These are phyloP conservation scores for Serendipita vermifera DNA, from an alignment of 768 basidiomycete genomes.

Conservation along the genomic window DNA sequence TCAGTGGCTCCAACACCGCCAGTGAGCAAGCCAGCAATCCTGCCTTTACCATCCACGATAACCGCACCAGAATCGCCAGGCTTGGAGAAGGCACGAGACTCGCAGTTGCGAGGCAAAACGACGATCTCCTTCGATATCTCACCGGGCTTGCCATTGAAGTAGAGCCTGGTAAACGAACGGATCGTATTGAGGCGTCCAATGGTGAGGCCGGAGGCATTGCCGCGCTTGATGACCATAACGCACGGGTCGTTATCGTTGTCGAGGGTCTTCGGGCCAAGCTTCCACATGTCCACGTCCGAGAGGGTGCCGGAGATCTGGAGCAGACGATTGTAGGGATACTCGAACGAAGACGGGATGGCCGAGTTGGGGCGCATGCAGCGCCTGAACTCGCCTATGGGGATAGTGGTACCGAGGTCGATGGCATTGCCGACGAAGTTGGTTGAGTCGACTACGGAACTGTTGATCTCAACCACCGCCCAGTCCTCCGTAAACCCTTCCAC, in stretches of 20 bases:
- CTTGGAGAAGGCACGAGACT: constrained; percentile 25
- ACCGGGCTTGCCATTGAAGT: constrained; percentile 15
- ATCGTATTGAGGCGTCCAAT: constrained; percentile 26
- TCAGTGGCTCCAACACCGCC: constrained; percentile 23
- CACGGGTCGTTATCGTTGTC: constrained; percentile 23
- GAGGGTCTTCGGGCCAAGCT: constrained; percentile 21
- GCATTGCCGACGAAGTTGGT: constrained; percentile 19
- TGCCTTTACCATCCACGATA: constrained; percentile 24
- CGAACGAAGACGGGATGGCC: constrained; percentile 16
- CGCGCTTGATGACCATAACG: constrained; percentile 27
- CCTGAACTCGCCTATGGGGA: constrained; percentile 13
- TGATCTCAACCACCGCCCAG: constrained; percentile 20
- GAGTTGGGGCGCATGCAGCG: constrained; percentile 16
- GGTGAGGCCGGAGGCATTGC: constrained; percentile 26
- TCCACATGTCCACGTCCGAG: constrained; percentile 22
- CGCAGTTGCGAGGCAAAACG: constrained; percentile 21
- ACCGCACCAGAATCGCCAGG: constrained; percentile 29
- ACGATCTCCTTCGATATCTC: constrained; percentile 24
- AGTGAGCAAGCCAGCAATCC: constrained; percentile 28
- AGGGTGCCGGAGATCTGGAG: constrained; percentile 24
- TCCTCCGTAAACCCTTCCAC: constrained; percentile 12
- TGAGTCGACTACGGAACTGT: constrained; percentile 17
- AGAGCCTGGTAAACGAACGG: constrained; percentile 25
- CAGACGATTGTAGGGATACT: constrained; percentile 25
- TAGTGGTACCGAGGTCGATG: constrained; percentile 17